These are phyloP conservation scores for Bretschneidera sinensis DNA, from an alignment of 345 rosid species.

Conservation along the genomic window DNA sequence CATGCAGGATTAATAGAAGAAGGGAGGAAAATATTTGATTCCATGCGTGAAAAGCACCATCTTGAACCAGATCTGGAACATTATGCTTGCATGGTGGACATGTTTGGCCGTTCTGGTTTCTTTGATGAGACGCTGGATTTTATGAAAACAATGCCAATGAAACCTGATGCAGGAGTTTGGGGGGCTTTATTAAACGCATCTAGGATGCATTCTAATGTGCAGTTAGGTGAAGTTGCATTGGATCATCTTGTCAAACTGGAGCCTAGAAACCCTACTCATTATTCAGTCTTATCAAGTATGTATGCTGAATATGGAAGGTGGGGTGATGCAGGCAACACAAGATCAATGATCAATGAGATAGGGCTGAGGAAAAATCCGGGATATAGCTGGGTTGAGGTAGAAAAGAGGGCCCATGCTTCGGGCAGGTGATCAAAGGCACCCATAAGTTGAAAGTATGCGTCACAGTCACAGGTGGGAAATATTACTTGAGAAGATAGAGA, in stretches of 20 bases:
- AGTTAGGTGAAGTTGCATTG: conserved; percentile 43
- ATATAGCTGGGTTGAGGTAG: conserved; percentile 44
- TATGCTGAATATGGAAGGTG: conserved; percentile 38
- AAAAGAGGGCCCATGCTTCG: background rate
- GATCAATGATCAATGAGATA: conserved; percentile 29
- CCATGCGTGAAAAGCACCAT: conserved; percentile 35
- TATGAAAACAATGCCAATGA: conserved; percentile 43
- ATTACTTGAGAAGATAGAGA: background rate
- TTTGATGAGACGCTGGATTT: conserved; percentile 38
- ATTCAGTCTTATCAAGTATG: conserved; percentile 27
- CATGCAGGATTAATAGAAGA: conserved; percentile 54
- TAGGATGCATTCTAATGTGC: conserved; percentile 45
- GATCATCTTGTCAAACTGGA: conserved; percentile 47
- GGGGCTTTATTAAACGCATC: conserved; percentile 55
- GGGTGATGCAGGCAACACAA: conserved; percentile 33
- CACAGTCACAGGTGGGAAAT: background rate
- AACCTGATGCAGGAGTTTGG: conserved; percentile 60
- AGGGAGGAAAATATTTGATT: conserved; percentile 40
- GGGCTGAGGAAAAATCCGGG: conserved; percentile 40
- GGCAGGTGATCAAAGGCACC: background rate
- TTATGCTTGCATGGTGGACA: conserved; percentile 62
- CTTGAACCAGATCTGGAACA: conserved; percentile 38
- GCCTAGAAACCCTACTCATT: conserved; percentile 47
- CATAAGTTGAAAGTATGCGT: background rate
- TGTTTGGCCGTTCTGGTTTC: conserved; percentile 57